Percentiles rank a stretch among this genome's conserved stretches.
Evolutionary conservation across 2,329 filamentous ascomycete genomes (phyloP).

Genomic region (Lizonia empirigonia): DNA sequence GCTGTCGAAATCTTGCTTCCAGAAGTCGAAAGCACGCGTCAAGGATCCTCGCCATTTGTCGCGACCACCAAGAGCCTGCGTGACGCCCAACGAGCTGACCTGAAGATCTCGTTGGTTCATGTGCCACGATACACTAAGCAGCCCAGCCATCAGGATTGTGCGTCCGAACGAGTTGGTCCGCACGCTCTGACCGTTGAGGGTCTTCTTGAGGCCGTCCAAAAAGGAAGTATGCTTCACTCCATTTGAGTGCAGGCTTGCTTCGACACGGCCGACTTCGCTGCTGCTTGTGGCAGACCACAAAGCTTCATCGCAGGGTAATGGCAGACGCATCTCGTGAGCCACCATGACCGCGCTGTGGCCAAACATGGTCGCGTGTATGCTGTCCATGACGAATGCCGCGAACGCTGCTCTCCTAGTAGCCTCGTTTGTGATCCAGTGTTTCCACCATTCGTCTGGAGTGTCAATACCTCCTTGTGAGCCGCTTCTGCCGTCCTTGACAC

Average conservation of each 20-base stretch:
- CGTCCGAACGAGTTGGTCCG: constrained; percentile 92
- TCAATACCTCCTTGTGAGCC: constrained; percentile 59
- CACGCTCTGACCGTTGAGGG: constrained; percentile 82
- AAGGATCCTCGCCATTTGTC: constrained; percentile 90
- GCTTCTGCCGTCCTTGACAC: constrained; percentile 66
- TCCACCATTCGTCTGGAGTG: constrained; percentile 89
- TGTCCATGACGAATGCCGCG: constrained; percentile 92
- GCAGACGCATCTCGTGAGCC: constrained; percentile 90
- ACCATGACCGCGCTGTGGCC: constrained; percentile 97
- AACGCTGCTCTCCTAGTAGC: constrained; percentile 89
- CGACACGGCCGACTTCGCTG: constrained; percentile 81
- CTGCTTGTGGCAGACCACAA: constrained; percentile 91
- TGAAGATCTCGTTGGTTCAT: constrained; percentile 96
- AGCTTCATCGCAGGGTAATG: constrained; percentile 88
- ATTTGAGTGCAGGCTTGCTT: constrained; percentile 78
- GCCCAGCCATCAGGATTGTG: constrained; percentile 89
- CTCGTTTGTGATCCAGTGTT: constrained; percentile 93
- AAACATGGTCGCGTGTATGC: constrained; percentile 96
- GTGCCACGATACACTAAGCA: constrained; percentile 94
- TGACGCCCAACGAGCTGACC: constrained; percentile 82
- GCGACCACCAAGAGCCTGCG: constrained; percentile 78
- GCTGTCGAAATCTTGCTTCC: constrained; percentile 91
- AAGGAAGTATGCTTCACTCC: constrained; percentile 86
- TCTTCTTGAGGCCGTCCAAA: constrained; percentile 87
- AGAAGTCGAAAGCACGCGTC: constrained; percentile 87